Evolutionary conservation across 148 eudicot species (phyloP).

Genomic region (Fagopyrum homotropicum): DNA sequence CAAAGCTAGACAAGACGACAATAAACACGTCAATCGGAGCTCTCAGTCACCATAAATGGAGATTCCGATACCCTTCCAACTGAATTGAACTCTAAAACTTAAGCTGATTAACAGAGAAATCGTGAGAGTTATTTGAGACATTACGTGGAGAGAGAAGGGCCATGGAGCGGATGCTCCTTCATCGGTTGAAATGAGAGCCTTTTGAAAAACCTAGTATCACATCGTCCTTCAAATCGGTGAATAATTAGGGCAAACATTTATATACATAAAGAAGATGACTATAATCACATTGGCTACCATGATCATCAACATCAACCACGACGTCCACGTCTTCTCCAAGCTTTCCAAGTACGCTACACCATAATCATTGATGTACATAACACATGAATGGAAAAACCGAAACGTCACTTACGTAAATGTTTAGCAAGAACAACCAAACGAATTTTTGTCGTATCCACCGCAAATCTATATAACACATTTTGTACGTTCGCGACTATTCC

Average conservation of each 20-base stretch:
- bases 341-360: conserved; percentile 15
- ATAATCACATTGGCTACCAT: conserved; percentile 65
- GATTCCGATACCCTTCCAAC: too few relatives aligned
- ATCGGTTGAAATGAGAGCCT: conserved; percentile 68
- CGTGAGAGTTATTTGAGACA: background rate
- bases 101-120: background rate
- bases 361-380: too few relatives aligned
- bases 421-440: too few relatives aligned
- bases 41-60: too few relatives aligned
- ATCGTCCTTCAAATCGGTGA: conserved; percentile 23
- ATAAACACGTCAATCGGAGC: background rate
- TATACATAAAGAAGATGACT: conserved; percentile 65
- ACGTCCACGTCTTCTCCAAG: conserved; percentile 60
- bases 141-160: conserved; percentile 76
- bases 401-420: too few relatives aligned
- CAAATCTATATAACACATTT: too few relatives aligned
- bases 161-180: conserved; percentile 67
- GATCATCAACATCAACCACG: conserved; percentile 86
- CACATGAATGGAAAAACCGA: too few relatives aligned
- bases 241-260: conserved; percentile 72
- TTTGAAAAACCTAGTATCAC: conserved; percentile 57
- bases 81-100: too few relatives aligned
- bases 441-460: too few relatives aligned
- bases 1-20: background rate
- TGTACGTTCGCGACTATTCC: too few relatives aligned